Evolutionary conservation across 768 basidiomycete genomes (phyloP).

Genomic region (Hemileccinum impolitum): DNA sequence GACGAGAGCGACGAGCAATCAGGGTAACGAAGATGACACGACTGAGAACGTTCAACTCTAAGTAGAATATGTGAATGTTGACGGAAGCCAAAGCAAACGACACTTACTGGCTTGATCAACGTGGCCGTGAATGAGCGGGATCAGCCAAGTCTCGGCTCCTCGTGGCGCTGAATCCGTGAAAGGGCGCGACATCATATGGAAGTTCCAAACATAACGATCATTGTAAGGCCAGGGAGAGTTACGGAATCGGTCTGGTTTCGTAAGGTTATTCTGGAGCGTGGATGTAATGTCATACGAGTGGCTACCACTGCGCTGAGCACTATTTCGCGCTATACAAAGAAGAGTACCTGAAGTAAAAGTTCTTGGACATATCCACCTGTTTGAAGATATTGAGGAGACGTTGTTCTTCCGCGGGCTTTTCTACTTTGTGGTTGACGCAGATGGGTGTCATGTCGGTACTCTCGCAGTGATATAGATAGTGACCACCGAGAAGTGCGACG

Average conservation of each 20-base stretch:
- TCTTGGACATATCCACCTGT: constrained; percentile 97
- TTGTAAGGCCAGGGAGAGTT: constrained; percentile 64
- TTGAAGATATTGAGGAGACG: constrained; percentile 88
- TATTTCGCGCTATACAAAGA: not conserved
- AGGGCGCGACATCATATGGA: constrained; percentile 72
- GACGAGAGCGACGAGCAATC: constrained; percentile 91
- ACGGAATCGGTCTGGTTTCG: constrained; percentile 47
- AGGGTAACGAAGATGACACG: constrained; percentile 89
- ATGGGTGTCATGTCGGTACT: constrained; percentile 81
- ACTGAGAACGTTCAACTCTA: constrained; percentile 88
- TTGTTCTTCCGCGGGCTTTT: constrained; percentile 86
- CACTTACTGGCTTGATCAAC: constrained; percentile 96
- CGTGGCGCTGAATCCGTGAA: constrained; percentile 46
- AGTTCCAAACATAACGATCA: constrained; percentile 94
- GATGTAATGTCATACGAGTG: constrained; percentile 97
- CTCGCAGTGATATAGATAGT: constrained; percentile 96
- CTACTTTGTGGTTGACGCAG: constrained; percentile 75
- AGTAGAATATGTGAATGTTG: not conserved
- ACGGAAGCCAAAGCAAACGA: not conserved
- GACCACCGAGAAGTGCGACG: constrained; percentile 91
- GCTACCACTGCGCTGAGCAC: constrained; percentile 36
- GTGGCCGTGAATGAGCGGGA: constrained; percentile 92
- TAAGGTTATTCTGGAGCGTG: constrained; percentile 90
- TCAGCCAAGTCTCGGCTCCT: constrained; percentile 72
- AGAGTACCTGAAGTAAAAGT: constrained; percentile 92